Evolutionary conservation across 495 filamentous ascomycete genomes (phyloP).

Genomic region (Antarctomyces pellizariae): DNA sequence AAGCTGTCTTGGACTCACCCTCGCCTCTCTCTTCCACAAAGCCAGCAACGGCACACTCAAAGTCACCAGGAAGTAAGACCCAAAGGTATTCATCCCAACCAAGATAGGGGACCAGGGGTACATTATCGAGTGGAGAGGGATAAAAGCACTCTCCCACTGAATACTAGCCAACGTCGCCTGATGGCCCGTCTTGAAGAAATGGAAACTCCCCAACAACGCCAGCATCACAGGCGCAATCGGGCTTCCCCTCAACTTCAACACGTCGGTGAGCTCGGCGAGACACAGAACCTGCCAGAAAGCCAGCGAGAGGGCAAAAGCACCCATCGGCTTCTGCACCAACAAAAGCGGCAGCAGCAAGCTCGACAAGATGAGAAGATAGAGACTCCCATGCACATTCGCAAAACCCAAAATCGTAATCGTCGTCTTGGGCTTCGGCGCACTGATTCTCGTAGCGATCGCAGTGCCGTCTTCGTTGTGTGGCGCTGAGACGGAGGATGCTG

Average conservation of each 20-base stretch:
- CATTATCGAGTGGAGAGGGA: slow-evolving; percentile 55
- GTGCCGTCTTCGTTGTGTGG: slow-evolving; percentile 12
- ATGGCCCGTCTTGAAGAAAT: slow-evolving; percentile 97
- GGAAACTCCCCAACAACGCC: slow-evolving; percentile 64
- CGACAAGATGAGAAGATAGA: slow-evolving; percentile 65
- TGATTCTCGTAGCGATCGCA: too few relatives aligned
- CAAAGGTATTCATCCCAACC: slow-evolving; percentile 69
- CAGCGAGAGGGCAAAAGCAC: slow-evolving; percentile 56
- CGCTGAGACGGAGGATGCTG: slow-evolving; percentile 3
- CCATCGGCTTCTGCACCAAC: slow-evolving; percentile 87
- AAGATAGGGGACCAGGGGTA: slow-evolving; percentile 80
- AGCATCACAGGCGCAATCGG: slow-evolving; percentile 67
- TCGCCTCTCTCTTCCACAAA: slow-evolving; percentile 60
- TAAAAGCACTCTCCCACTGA: slow-evolving; percentile 95
- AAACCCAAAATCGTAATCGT: slow-evolving; percentile 70
- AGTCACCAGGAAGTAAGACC: slow-evolving; percentile 63
- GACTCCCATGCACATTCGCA: slow-evolving; percentile 75
- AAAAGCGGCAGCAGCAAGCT: slow-evolving; percentile 53
- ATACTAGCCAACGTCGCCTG: slow-evolving; percentile 72
- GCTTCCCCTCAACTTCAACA: slow-evolving; percentile 36
- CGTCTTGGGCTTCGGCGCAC: slow-evolving; percentile 18
- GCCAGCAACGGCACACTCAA: slow-evolving; percentile 56
- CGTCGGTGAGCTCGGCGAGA: slow-evolving; percentile 70
- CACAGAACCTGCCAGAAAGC: slow-evolving; percentile 69
- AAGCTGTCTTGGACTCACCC: slow-evolving; percentile 40